A percentile compares a stretch with the other conserved stretches of the same genome.
phyloP scores from a whole-genome alignment of 257 asterid genomes.

The Salvia rosmarinus region DNA sequence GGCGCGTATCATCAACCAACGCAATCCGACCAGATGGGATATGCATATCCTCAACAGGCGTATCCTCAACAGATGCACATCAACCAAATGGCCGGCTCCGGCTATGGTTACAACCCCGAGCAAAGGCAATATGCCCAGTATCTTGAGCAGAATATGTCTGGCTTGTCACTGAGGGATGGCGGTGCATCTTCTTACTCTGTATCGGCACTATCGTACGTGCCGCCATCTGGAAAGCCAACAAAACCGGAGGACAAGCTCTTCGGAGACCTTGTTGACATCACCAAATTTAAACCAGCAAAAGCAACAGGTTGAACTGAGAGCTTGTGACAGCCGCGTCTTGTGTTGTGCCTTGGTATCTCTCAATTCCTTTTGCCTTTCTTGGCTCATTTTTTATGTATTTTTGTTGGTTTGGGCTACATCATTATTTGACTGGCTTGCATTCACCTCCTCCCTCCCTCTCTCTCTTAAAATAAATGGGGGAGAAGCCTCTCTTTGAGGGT shows the following conservation, averaged over 20 bases:
- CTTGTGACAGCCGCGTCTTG: conserved; percentile 29
- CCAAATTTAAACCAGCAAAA: conserved; percentile 51
- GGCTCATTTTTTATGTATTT: not conserved
- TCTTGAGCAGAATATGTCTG: conserved; percentile 63
- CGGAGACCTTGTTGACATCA: conserved; percentile 62
- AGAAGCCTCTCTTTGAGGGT: conserved; percentile 20
- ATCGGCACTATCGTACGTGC: conserved; percentile 47
- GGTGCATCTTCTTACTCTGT: conserved; percentile 31
- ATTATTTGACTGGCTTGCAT: not conserved
- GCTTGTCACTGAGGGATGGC: conserved; percentile 70
- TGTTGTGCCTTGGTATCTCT: conserved; percentile 16
- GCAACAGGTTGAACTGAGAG: conserved; percentile 50
- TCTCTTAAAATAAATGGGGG: conserved; percentile 25
- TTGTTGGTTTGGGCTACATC: not conserved
- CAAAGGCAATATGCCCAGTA: conserved; percentile 56
- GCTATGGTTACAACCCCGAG: conserved; percentile 53
- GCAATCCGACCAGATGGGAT: conserved; percentile 72
- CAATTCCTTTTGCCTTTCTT: not conserved
- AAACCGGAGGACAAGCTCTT: conserved; percentile 77
- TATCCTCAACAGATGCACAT: conserved; percentile 76
- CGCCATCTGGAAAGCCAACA: conserved; percentile 68
- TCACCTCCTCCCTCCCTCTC: not conserved
- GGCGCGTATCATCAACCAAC: conserved; percentile 70
- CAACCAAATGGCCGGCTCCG: conserved; percentile 62
- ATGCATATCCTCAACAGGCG: conserved; percentile 74